Base-by-base conservation (phyloP, 305 asterid genomes). In the Rubia balearica region DNA sequence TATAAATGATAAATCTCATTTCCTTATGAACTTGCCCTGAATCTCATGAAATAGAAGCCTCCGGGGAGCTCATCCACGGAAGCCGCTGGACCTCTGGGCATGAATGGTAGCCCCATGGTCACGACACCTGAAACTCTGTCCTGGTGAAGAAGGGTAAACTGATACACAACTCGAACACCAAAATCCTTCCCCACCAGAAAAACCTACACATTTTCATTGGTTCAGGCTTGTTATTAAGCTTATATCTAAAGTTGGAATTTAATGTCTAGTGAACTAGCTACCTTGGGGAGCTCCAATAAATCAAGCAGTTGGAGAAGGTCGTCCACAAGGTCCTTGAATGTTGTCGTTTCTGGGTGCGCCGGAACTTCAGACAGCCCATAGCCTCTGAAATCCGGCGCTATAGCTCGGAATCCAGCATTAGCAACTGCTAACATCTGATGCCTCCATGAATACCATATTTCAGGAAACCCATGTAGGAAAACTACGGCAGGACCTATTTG, bases 361-460 rank as follows among this genome's bases (percentile, higher is more conserved):
- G 86, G 82, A 38, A 41, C 71, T 53, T 83, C 80, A 33, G 89
- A 84, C n/a, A 83, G 71, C 27, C 91, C 89, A 57, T 86, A 81
- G 51, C 91, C 86, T 73, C 88, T 81, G 74, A 40, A 81, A 77
- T 86, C 89, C 5, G 83, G 86, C 8, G 86, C 85, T 17, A 82
- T 80, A 5, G 82, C 82, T 21, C 83, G 80, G 69, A 80, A 84
- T 17, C 86, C 86, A 16, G 85, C 81, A 1, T 61, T 38, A 56
- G 86, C 82, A 6, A 76, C 72, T 21, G 85, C 84, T 3, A 67
- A 51, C 89, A 86, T 81, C 61, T 84, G 91, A 67, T 86, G 75
- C 67, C 89, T 48, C 91, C 87, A 86, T 56, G 87, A 77, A 60
- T 81, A 84, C 91, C 91, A 86, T 70, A 81, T 84, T 74, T 84